Evolutionary conservation across 139 green algal species (phyloP).

Genomic region (Protoeuglena noctilucae): DNA sequence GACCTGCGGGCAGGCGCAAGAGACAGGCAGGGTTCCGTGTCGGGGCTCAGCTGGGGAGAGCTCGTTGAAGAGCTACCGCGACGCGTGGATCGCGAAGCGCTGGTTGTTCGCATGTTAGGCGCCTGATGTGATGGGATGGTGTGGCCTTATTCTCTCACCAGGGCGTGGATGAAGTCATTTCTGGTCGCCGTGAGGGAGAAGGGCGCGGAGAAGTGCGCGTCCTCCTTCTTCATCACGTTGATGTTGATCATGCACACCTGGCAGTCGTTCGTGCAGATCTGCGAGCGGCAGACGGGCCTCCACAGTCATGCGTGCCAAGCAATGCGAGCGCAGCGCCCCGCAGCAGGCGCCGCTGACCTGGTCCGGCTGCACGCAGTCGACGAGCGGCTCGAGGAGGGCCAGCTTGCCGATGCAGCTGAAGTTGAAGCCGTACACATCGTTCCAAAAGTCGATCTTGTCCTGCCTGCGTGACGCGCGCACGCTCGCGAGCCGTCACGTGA

Average conservation of each 20-base stretch:
- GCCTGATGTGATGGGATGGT: too few relatives aligned
- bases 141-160: too few relatives aligned
- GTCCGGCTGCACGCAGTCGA: slow-evolving; percentile 52
- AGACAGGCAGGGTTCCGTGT: too few relatives aligned
- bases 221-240: slow-evolving; percentile 48
- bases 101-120: too few relatives aligned
- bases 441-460: slow-evolving; percentile 89
- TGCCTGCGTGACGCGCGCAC: too few relatives aligned
- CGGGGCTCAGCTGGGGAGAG: too few relatives aligned
- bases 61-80: too few relatives aligned
- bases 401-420: slow-evolving; percentile 65
- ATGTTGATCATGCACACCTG: slow-evolving; percentile 52
- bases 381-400: slow-evolving; percentile 64
- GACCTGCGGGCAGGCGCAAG: too few relatives aligned
- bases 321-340: too few relatives aligned
- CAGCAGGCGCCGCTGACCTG: too few relatives aligned
- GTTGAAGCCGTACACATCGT: slow-evolving; percentile 82
- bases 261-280: slow-evolving; percentile 28
- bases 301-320: background rate
- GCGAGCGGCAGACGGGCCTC: slow-evolving; percentile 16
- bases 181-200: slow-evolving; percentile 41
- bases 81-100: too few relatives aligned
- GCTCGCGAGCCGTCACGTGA: too few relatives aligned
- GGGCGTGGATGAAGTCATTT: slow-evolving; percentile 82
- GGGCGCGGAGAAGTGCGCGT: slow-evolving; percentile 44